Conservation (phyloP, 2,329 filamentous ascomycete species). For the Talaromyces sp. region DNA sequence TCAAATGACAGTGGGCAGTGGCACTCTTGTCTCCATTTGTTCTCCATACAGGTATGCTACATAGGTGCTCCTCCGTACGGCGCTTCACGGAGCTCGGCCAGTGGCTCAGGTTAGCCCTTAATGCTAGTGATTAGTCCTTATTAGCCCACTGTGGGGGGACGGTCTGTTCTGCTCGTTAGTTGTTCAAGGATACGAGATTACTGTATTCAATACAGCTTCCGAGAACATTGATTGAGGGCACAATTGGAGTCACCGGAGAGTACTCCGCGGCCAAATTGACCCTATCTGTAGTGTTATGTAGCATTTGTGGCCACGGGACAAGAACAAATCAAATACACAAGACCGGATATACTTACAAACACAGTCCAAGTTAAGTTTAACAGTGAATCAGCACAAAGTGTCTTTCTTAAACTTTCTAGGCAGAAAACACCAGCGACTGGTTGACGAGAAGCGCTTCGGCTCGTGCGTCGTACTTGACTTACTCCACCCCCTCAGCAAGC, state of each 20-base stretch:
- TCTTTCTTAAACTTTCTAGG: background rate
- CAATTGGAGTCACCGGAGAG: background rate
- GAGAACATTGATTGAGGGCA: background rate
- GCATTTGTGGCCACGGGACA: background rate
- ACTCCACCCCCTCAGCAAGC: constrained; percentile 10
- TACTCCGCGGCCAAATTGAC: background rate
- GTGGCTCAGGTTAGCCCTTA: constrained; percentile 9
- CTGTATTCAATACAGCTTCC: background rate
- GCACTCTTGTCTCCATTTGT: constrained; percentile 4
- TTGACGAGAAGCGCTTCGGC: constrained; percentile 9
- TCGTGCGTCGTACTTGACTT: constrained; percentile 9
- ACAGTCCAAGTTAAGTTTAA: background rate
- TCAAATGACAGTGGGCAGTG: constrained; percentile 2
- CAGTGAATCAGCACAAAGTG: constrained; percentile 2
- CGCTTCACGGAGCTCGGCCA: constrained; percentile 12
- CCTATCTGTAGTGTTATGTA: background rate
- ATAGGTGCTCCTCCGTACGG: background rate
- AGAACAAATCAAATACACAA: background rate
- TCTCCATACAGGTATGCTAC: background rate
- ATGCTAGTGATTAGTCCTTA: constrained; percentile 5
- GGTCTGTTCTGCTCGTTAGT: background rate
- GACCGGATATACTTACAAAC: background rate
- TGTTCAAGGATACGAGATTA: background rate
- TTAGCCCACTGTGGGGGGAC: constrained; percentile 10
- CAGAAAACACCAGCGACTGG: background rate